Base-by-base conservation (phyloP, 1,139 yeast genomes). In the Hyphopichia burtonii region DNA sequence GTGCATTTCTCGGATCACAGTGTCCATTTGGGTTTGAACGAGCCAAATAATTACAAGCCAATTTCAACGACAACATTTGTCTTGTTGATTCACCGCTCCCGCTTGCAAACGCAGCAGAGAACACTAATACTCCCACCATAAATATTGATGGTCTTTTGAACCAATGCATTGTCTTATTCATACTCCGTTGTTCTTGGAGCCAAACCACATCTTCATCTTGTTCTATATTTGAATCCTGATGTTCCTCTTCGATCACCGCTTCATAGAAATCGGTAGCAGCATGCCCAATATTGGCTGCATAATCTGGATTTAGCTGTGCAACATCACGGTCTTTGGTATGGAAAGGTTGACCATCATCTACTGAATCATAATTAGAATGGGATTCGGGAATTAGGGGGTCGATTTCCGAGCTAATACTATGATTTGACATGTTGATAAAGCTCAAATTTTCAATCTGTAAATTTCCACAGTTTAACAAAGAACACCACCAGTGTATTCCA, bases 1-100 rank as follows among this genome's bases (percentile, higher is more conserved):
- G 78, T 2, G 68, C 62, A 15, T 58, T 59, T 1, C 54, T 56
- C 2, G 68, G 62, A 38, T 61, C 61, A 48, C 78, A 72, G 2
- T 38, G 42, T n/a, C 47, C 48, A 4, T 40, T 41, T 2, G 47
- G 40, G 2, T 52, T 47, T 23, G 15, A 28, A 4, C n/a, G 15
- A 18, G 27, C 40, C 17, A 63, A 42, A 3, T 53, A 54, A 45
- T 68, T 69, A 46, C 77, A 71, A 1, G 72, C 71, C 41, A 71
- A 57, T 49, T 69, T 67, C 43, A 62, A 61, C 14, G 61, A 53
- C 27, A 70, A 52, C 32, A 65, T 49, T 44, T 68, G 71, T 31
- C 68, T 53, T 4, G 69, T 56, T 2, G 74, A 60, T 43, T 64
- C 71, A 1, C 66, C 73, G 18, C 63, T 50, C 2, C 67, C 52